Conservation (phyloP, 805 yeast species). For the Clavispora phyllophila region DNA sequence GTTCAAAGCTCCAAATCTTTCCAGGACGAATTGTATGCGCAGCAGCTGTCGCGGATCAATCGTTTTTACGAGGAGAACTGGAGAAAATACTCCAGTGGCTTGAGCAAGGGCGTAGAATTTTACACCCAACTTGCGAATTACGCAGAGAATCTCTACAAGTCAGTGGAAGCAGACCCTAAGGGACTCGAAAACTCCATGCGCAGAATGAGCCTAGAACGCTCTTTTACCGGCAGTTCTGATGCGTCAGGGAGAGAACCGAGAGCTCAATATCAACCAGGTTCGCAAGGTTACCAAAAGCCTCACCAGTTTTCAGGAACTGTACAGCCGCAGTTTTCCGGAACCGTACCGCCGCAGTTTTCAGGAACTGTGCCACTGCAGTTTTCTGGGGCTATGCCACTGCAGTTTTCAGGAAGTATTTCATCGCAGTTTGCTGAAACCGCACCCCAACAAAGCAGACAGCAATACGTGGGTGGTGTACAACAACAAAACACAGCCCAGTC, state of each 20-base stretch:
- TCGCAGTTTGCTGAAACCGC: too few relatives aligned
- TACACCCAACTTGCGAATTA: conserved; percentile 48
- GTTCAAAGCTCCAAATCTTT: conserved; percentile 39
- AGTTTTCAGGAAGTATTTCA: neutral
- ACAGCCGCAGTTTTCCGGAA: neutral
- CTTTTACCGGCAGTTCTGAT: conserved; percentile 6
- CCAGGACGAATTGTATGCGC: conserved; percentile 28
- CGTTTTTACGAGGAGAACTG: conserved; percentile 50
- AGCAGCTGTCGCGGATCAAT: conserved; percentile 33
- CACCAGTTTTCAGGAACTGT: too few relatives aligned
- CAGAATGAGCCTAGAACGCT: conserved; percentile 4
- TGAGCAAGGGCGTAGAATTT: conserved; percentile 56
- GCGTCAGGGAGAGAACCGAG: neutral
- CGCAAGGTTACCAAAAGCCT: neutral
- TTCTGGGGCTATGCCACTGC: neutral
- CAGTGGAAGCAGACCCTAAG: conserved; percentile 12
- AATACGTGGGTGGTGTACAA: neutral
- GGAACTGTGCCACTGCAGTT: neutral
- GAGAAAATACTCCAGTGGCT: conserved; percentile 54
- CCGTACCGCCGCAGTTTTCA: neutral
- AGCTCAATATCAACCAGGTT: neutral
- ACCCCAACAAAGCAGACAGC: neutral
- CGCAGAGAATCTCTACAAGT: conserved; percentile 23
- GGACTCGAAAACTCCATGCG: conserved; percentile 8
- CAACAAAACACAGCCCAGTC: neutral